Evolutionary conservation across 495 filamentous ascomycete species (phyloP).

Genomic region (Penicillium atrosanguineum): DNA sequence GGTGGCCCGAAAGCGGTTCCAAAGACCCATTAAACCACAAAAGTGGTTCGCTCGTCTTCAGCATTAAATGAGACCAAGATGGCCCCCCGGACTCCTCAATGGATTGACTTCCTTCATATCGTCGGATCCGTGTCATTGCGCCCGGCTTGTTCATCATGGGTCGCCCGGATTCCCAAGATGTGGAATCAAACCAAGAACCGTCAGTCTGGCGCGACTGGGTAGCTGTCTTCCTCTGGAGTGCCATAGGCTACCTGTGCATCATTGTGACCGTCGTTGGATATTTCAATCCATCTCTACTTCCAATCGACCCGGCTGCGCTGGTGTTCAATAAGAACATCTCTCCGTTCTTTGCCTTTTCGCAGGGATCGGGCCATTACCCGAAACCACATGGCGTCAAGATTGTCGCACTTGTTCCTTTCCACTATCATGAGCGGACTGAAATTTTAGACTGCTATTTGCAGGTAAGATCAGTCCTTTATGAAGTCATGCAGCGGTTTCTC

Average conservation of each 20-base stretch:
- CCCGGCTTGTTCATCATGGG: slow-evolving; percentile 23
- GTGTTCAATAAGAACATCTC: slow-evolving; percentile 25
- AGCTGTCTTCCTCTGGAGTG: slow-evolving; percentile 22
- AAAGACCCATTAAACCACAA: slow-evolving; percentile 1
- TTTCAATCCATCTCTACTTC: slow-evolving; percentile 21
- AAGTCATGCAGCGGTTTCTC: neutral
- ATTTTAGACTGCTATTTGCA: slow-evolving; percentile 55
- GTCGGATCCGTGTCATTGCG: neutral
- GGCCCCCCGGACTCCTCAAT: neutral
- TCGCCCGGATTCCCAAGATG: slow-evolving; percentile 12
- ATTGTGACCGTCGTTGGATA: slow-evolving; percentile 21
- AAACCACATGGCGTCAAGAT: slow-evolving; percentile 46
- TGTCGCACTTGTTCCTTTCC: slow-evolving; percentile 51
- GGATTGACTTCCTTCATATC: neutral
- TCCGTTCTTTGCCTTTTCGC: slow-evolving; percentile 35
- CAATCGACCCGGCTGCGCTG: slow-evolving; percentile 20
- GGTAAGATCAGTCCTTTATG: slow-evolving; percentile 13
- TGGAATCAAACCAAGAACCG: slow-evolving; percentile 18
- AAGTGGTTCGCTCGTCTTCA: neutral
- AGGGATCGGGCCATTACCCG: slow-evolving; percentile 26
- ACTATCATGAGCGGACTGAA: slow-evolving; percentile 40
- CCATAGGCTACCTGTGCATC: slow-evolving; percentile 26
- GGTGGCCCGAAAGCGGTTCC: slow-evolving; percentile 20
- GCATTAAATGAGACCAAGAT: slow-evolving; percentile 12
- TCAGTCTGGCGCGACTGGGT: slow-evolving; percentile 24